Conservation (phyloP, 805 yeast species). For the Cyberlindnera euphorbiiphila region DNA sequence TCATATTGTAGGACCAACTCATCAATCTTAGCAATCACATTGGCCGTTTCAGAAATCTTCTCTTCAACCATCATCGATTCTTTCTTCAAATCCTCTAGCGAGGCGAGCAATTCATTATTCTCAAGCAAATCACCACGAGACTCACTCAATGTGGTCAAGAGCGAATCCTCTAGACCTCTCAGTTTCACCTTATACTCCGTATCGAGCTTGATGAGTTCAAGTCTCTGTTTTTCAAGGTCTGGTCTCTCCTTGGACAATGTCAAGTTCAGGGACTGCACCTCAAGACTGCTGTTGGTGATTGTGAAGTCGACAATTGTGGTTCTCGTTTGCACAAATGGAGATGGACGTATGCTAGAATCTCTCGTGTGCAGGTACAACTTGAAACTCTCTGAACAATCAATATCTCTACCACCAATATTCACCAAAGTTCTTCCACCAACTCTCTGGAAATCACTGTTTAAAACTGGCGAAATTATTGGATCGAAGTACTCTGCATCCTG, state of each 20-base stretch:
- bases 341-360: slow-evolving; percentile 44
- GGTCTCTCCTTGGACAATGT: slow-evolving; percentile 57
- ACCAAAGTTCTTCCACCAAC: slow-evolving; percentile 71
- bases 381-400: slow-evolving; percentile 68
- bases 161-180: slow-evolving; percentile 50
- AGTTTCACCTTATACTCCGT: slow-evolving; percentile 56
- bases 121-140: slow-evolving; percentile 64
- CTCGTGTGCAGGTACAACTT: slow-evolving; percentile 55
- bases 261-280: slow-evolving; percentile 55
- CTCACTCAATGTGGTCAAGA: slow-evolving; percentile 54
- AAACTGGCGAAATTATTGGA: slow-evolving; percentile 62
- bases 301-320: slow-evolving; percentile 67
- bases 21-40: slow-evolving; percentile 53
- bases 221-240: slow-evolving; percentile 57
- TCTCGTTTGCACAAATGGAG: slow-evolving; percentile 59
- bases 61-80: slow-evolving; percentile 53
- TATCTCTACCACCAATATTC: slow-evolving; percentile 53
- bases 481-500: slow-evolving; percentile 80
- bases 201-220: slow-evolving; percentile 49
- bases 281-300: slow-evolving; percentile 63
- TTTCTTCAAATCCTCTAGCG: slow-evolving; percentile 60
- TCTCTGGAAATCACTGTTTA: slow-evolving; percentile 55
- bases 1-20: slow-evolving; percentile 42
- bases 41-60: slow-evolving; percentile 51
- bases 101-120: slow-evolving; percentile 52